Evolutionary conservation across 129 eudicot genomes (phyloP).

Genomic region (Helianthus tuberosus): DNA sequence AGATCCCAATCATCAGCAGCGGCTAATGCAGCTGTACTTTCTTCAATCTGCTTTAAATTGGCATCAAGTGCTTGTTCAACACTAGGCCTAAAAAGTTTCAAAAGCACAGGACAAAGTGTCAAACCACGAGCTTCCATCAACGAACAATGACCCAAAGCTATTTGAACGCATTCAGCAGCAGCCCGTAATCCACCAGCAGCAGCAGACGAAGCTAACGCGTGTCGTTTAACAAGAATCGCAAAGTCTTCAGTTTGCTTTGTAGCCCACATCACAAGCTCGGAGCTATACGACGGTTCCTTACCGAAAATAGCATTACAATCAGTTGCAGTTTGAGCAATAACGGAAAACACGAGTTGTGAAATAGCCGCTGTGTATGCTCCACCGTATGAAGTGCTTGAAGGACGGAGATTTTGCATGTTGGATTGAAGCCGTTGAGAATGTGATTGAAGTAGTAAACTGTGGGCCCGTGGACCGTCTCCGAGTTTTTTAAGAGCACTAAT

Average conservation of each 20-base stretch:
- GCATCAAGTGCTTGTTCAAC: constrained; percentile 99
- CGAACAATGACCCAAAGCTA: constrained; percentile 97
- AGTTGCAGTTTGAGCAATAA: constrained; percentile 89
- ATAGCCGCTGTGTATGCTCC: constrained; percentile 99
- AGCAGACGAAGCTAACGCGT: constrained; percentile 97
- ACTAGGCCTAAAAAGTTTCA: constrained; percentile 92
- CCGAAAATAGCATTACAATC: constrained; percentile 85
- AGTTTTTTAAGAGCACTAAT: constrained; percentile 85
- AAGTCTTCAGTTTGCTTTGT: constrained; percentile 83
- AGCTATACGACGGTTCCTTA: constrained; percentile 74
- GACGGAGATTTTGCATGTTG: constrained; percentile 92
- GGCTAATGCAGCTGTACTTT: constrained; percentile 95
- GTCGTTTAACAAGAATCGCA: constrained; percentile 86
- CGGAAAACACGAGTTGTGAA: constrained; percentile 94
- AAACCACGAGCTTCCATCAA: constrained; percentile 89
- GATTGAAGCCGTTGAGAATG: constrained; percentile 90
- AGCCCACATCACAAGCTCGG: constrained; percentile 99
- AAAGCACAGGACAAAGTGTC: constrained; percentile 90
- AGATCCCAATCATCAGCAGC: constrained; percentile 99
- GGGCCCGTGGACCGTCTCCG: constrained; percentile 99
- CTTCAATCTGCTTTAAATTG: constrained; percentile 88
- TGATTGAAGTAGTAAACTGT: constrained; percentile 80
- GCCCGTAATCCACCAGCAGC: constrained; percentile 99
- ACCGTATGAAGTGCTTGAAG: constrained; percentile 96
- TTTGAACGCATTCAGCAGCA: constrained; percentile 98